Base-by-base conservation (phyloP, 2,329 filamentous ascomycete species). In the Epicoccum sorghinum region DNA sequence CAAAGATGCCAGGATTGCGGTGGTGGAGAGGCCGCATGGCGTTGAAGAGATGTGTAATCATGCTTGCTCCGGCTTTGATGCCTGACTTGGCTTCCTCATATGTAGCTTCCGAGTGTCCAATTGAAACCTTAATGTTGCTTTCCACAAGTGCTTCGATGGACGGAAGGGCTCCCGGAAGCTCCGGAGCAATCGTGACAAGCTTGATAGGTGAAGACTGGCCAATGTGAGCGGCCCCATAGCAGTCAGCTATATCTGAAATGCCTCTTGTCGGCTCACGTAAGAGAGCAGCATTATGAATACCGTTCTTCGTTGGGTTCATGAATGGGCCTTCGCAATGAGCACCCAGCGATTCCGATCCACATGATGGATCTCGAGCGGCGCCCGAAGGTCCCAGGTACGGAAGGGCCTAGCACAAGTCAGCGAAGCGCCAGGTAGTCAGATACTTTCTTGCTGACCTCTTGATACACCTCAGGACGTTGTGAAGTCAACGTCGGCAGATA, bases 1-100 rank as follows among this genome's bases (percentile, higher is more conserved):
- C 93, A 71, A 96, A 96, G 64, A 96, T 86, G 33, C 92, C 92
- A 0, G 93, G 92, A 74, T 96, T 92, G 53, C 93, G 89, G 79
- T 97, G 91, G 73, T 95, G 90, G 45, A 96, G 85, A 12, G 91
- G 91, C 0, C 87, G 84, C 92, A 96, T 96, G 24, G 92, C 92
- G 72, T 96, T 96, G 84, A 96, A 96, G 1, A 96, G 82, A 69
- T 96, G 92, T 0, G 92, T 96, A 62, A 96, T 89, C 90, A 96
- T 96, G 43, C 84, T 89, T 2, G 90, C 90, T 46, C 92, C 92
- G 6, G 86, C 82, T n/a, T 79, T 80, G 3, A 95, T 83, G 18
- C 90, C 89, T 4, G 79, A 77, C 4, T 88, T 86, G 1, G 90
- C 91, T 70, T 93, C 83, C 74, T 96, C 90, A 70, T 93, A 96